A percentile compares a stretch with the other conserved stretches of the same genome.
Conservation (phyloP, 345 rosid genomes). For the Hibiscus syriacus region DNA sequence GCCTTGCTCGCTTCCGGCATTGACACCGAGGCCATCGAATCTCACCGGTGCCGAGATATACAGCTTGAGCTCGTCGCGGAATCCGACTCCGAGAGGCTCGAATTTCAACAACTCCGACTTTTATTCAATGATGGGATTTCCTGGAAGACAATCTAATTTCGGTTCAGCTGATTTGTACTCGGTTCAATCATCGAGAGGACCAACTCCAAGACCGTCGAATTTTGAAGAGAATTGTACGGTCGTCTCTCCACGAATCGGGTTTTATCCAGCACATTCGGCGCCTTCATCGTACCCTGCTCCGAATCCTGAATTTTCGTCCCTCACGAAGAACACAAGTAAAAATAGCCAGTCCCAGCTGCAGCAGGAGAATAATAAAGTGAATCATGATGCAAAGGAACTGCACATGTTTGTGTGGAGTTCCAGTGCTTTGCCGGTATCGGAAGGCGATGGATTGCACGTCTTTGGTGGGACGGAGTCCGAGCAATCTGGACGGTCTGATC, state of each 20-base stretch:
- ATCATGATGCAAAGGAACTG: constrained; percentile 78
- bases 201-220: constrained; percentile 73
- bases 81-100: constrained; percentile 84
- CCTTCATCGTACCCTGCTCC: constrained; percentile 81
- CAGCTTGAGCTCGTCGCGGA: constrained; percentile 68
- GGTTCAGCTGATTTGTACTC: constrained; percentile 75
- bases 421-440: constrained; percentile 82
- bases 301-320: constrained; percentile 61
- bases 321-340: constrained; percentile 24
- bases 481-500: constrained; percentile 73
- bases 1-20: constrained; percentile 41
- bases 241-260: constrained; percentile 64
- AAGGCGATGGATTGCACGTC: constrained; percentile 60
- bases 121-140: constrained; percentile 79
- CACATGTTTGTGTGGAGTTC: constrained; percentile 99
- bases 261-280: constrained; percentile 51
- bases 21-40: constrained; percentile 82
- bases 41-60: constrained; percentile 93
- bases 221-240: constrained; percentile 62
- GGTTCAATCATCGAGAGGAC: constrained; percentile 76
- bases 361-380: constrained; percentile 32
- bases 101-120: constrained; percentile 84
- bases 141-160: constrained; percentile 65
- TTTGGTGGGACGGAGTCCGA: constrained; percentile 62
- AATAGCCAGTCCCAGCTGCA: constrained; percentile 18